Evolutionary conservation across 177 flowering plant species (phyloP), one percentile per base, ranked within the genome.

Genomic region (Vitis hybrid): DNA sequence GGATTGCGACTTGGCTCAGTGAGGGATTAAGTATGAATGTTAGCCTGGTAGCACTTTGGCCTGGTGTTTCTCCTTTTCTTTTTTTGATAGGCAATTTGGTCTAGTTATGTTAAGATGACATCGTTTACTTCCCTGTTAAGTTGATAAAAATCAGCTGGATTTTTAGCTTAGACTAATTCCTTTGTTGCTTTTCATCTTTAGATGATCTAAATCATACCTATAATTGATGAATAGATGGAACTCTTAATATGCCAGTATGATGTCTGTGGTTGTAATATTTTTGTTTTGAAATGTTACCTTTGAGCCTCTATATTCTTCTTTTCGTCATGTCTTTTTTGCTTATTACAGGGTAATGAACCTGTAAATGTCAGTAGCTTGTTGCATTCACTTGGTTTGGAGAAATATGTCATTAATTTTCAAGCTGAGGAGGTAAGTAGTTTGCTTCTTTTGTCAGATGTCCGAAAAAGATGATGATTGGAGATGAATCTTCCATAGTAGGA

Each of bases 371-470:
- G 70, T 53, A 68, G 80, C 64, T 72, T 82, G 65, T 79, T 82
- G 75, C 69, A 79, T 16, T 69, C 79, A 51, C 82, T 82, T 62
- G 80, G 79, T 55, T 73, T 82, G 62, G 75, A 68, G 19, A 82
- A 82, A 51, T 82, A 82, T 60, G 66, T 65, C 58, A 72, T 79
- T 72, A 33, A 5, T 63, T 82, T 82, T 55, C 80, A 70, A 66
- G 85, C 82, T 51, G 85, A 82, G 70, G 85, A 82, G 60, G 85
- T 82, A 64, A 77, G 82, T 71, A 22, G 15, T 26, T 26, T 65
- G 13, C 70, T 68, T 16, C 20, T 26, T 26, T 26, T 26, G 20
- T 9, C 2, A 3, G 19, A 67, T 57, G 2, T 50, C 11, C 11
- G 48, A 51, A 20, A 51, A 1, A 22, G 13, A 48, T 16, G 39